Conservation (phyloP, 1,284 basidiomycete species). For the Tausonia pullulans region DNA sequence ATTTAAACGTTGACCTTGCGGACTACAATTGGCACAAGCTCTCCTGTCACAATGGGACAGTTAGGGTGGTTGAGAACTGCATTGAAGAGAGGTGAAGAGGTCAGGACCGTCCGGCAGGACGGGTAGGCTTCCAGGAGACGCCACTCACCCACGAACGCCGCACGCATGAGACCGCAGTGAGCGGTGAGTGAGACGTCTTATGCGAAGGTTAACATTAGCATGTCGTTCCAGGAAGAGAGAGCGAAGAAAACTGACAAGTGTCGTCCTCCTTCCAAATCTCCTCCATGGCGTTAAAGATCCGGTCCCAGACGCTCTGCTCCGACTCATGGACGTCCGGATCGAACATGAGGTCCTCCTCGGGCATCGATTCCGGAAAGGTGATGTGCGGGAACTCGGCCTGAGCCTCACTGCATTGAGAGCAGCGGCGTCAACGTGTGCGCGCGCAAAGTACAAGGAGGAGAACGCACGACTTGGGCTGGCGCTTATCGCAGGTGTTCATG, state of each 20-base stretch:
- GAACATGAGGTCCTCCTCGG: constrained; percentile 7
- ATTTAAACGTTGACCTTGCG: neutral
- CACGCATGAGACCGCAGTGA: constrained; percentile 7
- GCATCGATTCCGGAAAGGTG: neutral
- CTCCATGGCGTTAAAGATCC: neutral
- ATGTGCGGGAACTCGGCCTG: constrained; percentile 4
- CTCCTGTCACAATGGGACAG: neutral
- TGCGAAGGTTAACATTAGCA: neutral
- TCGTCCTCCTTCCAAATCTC: constrained; percentile 2
- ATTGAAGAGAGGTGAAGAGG: neutral
- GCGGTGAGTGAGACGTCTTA: constrained; percentile 1
- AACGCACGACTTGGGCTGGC: constrained; percentile 2
- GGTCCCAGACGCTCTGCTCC: neutral
- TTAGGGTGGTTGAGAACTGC: neutral
- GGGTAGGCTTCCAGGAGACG: neutral
- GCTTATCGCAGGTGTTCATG: neutral
- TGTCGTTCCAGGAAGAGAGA: neutral
- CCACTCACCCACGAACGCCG: constrained; percentile 1
- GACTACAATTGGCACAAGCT: constrained; percentile 3
- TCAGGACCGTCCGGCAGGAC: neutral
- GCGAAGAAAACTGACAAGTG: neutral
- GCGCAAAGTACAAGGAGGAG: no score
- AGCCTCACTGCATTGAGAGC: neutral
- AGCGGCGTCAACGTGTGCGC: no score
- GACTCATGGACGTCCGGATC: neutral